A percentile compares a stretch with the other conserved stretches of the same genome.
phyloP scores from a whole-genome alignment of 2,329 filamentous ascomycete genomes.

The Fusarium humuli region DNA sequence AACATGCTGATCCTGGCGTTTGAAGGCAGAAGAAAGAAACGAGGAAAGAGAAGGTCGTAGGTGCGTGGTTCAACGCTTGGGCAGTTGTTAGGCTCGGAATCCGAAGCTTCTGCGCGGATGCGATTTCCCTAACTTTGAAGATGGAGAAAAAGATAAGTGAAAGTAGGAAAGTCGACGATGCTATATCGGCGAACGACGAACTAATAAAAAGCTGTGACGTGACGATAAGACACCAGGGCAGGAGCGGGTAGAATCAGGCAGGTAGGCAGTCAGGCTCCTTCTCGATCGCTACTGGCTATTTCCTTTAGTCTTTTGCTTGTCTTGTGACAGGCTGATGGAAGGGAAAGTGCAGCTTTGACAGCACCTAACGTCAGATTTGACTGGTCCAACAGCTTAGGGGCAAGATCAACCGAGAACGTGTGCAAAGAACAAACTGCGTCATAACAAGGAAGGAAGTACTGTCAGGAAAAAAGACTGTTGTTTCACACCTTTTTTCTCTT shows the following conservation, averaged over 20 bases:
- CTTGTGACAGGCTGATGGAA: conserved; percentile 2
- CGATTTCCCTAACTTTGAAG: conserved; percentile 5
- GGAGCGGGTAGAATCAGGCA: conserved; percentile 29
- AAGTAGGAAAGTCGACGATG: conserved; percentile 25
- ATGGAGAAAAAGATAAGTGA: conserved; percentile 9
- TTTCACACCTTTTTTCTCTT: conserved; percentile 32
- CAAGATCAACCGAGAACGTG: conserved; percentile 24
- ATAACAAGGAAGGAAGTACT: conserved; percentile 40
- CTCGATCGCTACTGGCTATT: conserved; percentile 18
- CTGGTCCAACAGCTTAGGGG: conserved; percentile 9
- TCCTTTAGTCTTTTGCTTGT: conserved; percentile 3
- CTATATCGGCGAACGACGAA: conserved; percentile 31
- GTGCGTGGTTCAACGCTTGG: conserved; percentile 8
- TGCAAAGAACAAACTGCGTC: conserved; percentile 39
- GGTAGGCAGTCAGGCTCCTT: conserved; percentile 5
- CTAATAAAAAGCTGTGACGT: conserved; percentile 34
- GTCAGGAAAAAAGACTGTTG: conserved; percentile 21
- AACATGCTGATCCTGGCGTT: conserved; percentile 50
- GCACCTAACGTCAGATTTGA: conserved; percentile 6
- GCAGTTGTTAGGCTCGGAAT: conserved; percentile 1
- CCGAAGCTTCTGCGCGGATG: conserved; percentile 12
- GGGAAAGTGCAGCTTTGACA: conserved; percentile 15
- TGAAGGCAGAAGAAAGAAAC: conserved; percentile 10
- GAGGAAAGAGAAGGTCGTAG: conserved; percentile 6
- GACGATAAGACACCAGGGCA: conserved; percentile 33